Percentiles rank a stretch among this genome's conserved stretches.
These are phyloP conservation scores for Pestalotiopsis sp. DNA, from an alignment of 2,329 filamentous ascomycete genomes.

Conservation along the genomic window DNA sequence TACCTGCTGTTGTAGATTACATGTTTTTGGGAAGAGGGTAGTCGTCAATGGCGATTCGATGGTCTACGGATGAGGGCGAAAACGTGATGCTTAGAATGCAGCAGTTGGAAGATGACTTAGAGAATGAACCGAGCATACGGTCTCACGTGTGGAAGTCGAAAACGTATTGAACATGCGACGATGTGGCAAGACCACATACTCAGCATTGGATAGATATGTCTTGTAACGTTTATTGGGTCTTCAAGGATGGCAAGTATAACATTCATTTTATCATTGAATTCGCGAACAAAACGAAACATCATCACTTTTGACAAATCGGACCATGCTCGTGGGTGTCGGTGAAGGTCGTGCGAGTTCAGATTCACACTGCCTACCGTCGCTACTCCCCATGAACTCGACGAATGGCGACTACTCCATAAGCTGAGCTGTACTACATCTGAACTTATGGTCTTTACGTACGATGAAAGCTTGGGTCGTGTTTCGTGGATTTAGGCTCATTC, in stretches of 20 bases:
- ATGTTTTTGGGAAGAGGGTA: background rate
- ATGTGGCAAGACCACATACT: background rate
- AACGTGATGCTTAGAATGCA: background rate
- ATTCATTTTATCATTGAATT: background rate
- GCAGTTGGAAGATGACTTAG: no score
- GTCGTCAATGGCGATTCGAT: no score
- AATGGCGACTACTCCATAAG: no score
- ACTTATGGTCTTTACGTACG: background rate
- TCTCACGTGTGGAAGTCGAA: background rate
- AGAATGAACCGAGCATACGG: background rate
- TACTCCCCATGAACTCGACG: no score
- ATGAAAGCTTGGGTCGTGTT: background rate
- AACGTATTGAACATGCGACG: background rate
- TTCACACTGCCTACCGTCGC: no score
- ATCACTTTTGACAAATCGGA: background rate
- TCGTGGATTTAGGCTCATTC: conserved; percentile 13
- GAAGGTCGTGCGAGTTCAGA: no score
- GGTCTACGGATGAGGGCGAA: background rate
- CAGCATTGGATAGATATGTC: background rate
- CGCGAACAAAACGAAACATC: background rate
- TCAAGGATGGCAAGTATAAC: background rate
- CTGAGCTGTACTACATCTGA: no score
- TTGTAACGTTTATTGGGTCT: background rate
- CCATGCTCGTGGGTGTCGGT: no score
- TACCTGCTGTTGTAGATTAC: background rate